Evolutionary conservation across 768 basidiomycete species (phyloP), one percentile per base, ranked within the genome.

Genomic region (Tephrocybe sp.): DNA sequence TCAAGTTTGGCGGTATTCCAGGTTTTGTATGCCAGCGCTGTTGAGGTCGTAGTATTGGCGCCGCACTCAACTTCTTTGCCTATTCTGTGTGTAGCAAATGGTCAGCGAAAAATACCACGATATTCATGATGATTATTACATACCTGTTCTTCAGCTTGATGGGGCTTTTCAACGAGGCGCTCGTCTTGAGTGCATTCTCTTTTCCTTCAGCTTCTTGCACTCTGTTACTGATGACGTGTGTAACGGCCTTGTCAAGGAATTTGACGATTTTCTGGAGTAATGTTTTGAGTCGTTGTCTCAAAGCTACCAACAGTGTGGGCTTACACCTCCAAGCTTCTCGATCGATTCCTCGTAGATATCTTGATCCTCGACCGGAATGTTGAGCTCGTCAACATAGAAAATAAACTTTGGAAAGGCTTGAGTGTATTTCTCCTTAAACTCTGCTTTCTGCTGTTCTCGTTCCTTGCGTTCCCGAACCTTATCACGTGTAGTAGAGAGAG

Each of bases 181-280:
- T 57, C 6, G 55, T 43, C 47, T 70, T 75, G 14, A 68, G 66
- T n/a, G 66, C 63, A 62, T 91, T 90, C 66, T 90, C 89, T 66
- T 90, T 90, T 65, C 87, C 81, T 4, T 71, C 28, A 72, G 64
- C 42, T 40, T 58, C 53, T 30, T 30, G 28, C 15, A 45, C n/a
- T 48, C 76, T 74, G 60, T 88, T 79, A 47, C 88, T 90, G 63
- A 96, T 85, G 56, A 98, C 77, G 71, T 98, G 96, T 0, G 93
- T 94, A 21, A 96, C 83, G 42, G 83, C 78, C 42, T 78, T 84
- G 25, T 89, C 91, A 68, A 98, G 95, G 76, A 97, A 97, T 54
- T 85, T 80, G 44, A 96, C 92, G 50, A 93, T 80, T 50, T 75
- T 76, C 97, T 98, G 30, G 12, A 21, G 5, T 4, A 52, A 43